Conservation (phyloP, 2,329 filamentous ascomycete species). For the Thielaviopsis cerberus region DNA sequence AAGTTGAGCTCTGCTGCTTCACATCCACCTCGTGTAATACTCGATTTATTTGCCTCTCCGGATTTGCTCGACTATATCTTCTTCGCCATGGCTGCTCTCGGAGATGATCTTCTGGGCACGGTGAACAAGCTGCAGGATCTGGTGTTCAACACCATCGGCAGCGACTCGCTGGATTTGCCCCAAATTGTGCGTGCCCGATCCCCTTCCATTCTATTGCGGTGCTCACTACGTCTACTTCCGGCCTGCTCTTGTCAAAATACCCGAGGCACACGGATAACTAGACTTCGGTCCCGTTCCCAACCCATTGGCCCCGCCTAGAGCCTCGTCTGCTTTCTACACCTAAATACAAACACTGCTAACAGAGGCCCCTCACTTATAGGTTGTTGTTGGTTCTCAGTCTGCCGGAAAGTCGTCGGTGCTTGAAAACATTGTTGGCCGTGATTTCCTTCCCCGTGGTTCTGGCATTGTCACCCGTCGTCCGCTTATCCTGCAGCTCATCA, state of each 20-base stretch:
- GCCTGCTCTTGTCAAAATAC: not conserved
- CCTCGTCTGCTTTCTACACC: constrained; percentile 9
- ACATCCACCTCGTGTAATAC: not conserved
- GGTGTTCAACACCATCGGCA: constrained; percentile 99
- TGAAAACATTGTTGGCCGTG: constrained; percentile 94
- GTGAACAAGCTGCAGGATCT: constrained; percentile 98
- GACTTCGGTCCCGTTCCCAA: not conserved
- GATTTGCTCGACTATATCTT: not conserved
- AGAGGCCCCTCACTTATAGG: constrained; percentile 33
- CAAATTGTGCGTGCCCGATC: constrained; percentile 63
- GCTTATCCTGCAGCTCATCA: constrained; percentile 94
- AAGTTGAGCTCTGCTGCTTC: not conserved
- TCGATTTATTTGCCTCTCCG: constrained; percentile 1
- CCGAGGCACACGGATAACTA: not conserved
- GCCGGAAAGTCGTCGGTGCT: constrained; percentile 96
- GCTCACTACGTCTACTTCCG: not conserved
- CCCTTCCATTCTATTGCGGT: not conserved
- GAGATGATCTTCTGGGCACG: constrained; percentile 82
- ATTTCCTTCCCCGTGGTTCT: constrained; percentile 89
- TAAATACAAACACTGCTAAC: constrained; percentile 12
- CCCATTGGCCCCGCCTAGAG: not conserved
- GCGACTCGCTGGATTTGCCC: constrained; percentile 88
- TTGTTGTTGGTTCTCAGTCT: constrained; percentile 95
- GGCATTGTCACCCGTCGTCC: constrained; percentile 91
- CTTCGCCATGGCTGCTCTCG: constrained; percentile 67